Conservation (phyloP, 225 moss, liverwort and hornwort genomes). For the Asterella californica region DNA sequence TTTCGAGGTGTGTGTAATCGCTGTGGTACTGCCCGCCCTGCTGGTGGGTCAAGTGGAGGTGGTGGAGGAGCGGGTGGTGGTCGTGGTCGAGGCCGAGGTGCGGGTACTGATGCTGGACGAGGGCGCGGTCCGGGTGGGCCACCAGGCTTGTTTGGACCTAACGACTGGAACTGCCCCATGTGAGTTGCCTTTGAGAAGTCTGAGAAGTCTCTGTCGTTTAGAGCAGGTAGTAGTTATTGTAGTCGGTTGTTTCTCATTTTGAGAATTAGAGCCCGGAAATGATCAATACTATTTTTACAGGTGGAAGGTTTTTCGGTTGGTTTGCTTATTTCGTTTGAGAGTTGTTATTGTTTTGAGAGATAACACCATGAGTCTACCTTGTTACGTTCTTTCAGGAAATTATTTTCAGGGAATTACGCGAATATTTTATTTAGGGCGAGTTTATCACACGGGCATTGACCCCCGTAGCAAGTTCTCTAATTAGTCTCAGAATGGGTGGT, state of each 20-base stretch:
- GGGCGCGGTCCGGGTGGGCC: conserved; percentile 76
- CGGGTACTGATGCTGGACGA: conserved; percentile 45
- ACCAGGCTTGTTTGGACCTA: conserved; percentile 78
- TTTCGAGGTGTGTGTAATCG: conserved; percentile 90
- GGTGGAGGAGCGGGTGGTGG: conserved; percentile 55
- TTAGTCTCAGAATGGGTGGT: too few relatives aligned
- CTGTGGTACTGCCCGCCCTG: conserved; percentile 69
- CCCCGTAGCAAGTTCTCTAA: too few relatives aligned
- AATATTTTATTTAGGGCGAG: background rate
- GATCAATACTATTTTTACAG: background rate
- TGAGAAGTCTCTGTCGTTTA: background rate
- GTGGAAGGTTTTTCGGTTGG: background rate
- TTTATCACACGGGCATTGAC: background rate
- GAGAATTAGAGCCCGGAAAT: background rate
- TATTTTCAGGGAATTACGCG: background rate
- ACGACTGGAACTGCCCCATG: conserved; percentile 98
- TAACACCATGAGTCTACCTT: background rate
- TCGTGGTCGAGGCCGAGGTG: conserved; percentile 63
- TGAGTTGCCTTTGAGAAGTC: conserved; percentile 24
- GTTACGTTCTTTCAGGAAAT: too few relatives aligned
- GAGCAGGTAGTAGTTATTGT: too few relatives aligned
- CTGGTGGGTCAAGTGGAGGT: conserved; percentile 54
- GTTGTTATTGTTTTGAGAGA: background rate
- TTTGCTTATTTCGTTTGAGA: background rate
- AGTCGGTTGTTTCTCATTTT: too few relatives aligned